Evolutionary conservation across 1,284 basidiomycete genomes (phyloP), one percentile per base, ranked within the genome.

Genomic region (Trichosporon asahii): DNA sequence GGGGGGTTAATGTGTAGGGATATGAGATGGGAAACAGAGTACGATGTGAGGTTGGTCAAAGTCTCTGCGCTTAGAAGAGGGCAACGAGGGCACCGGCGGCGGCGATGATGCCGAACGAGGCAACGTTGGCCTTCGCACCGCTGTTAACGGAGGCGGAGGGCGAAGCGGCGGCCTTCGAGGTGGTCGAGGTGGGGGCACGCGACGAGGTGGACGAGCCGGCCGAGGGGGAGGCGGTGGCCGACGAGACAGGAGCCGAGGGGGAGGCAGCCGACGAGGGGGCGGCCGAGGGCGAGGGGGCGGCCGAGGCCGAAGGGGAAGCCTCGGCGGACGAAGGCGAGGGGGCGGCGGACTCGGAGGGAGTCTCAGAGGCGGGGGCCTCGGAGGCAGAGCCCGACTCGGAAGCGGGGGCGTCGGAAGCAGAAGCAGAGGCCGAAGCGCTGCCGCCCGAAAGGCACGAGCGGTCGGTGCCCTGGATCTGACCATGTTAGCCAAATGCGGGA

Each of bases 11-110:
- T 14, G 18, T 5, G n/a, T 29, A 12, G 35, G 29, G 12, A n/a
- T 33, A 18, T n/a, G 44, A 23, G 63, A 25, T 4, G 44, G 46
- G 23, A 25, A 53, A 53, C 29, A n/a, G 65, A 63, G 29, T 14
- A 25, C 44, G 23, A 53, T 60, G 49, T 37, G 29, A 31, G 25
- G 29, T 23, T 23, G 21, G 3, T 25, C 9, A 46, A 27, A 3
- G 63, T 25, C 31, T 21, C 63, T 14, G 33, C 35, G 61, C 63
- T 79, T 79, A 82, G 72, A 82, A 72, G 53, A 76, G 65, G 65
- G 76, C 76, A 40, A 78, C 71, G 70, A 74, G 78, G 70, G 76
- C 79, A 46, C 74, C 70, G 67, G 74, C 80, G 66, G 74, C 72
- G 57, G 76, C 79, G 60, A 80, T 65, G 65, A 75, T 76, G 27